phyloP scores from a whole-genome alignment of 441 rosid genomes.

The Erodium texanum region DNA sequence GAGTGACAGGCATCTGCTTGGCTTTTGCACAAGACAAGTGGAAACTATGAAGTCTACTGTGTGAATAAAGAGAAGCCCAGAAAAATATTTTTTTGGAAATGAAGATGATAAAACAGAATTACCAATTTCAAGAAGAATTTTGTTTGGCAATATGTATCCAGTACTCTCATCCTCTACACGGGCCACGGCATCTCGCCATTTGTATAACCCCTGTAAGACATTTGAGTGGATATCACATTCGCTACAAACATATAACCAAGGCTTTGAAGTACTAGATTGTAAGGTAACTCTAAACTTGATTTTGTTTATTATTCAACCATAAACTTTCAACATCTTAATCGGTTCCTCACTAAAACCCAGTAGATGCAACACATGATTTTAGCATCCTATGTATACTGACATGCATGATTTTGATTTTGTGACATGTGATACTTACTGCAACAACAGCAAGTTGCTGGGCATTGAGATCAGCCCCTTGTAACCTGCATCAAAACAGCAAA shows the following conservation, averaged over 20 bases:
- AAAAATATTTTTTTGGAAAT: not conserved
- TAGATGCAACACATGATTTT: not conserved
- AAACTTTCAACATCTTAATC: not conserved
- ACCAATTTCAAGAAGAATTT: constrained; percentile 77
- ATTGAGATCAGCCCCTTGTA: constrained; percentile 49
- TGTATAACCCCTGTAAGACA: constrained; percentile 58
- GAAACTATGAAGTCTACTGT: constrained; percentile 8
- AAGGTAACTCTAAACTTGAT: not conserved
- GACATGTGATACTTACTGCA: constrained; percentile 39
- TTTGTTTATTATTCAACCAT: not conserved
- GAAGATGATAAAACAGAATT: not conserved
- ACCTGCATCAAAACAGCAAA: constrained; percentile 36
- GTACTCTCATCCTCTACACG: constrained; percentile 89
- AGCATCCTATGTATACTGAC: not conserved
- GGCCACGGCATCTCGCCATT: constrained; percentile 82
- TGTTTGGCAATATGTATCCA: constrained; percentile 81
- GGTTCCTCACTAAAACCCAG: not conserved
- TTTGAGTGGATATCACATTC: constrained; percentile 5
- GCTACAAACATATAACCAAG: not conserved
- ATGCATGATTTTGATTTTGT: not conserved
- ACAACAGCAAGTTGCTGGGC: constrained; percentile 83
- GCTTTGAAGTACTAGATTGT: not conserved
- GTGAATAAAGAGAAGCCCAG: not conserved
- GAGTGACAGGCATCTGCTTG: constrained; percentile 67
- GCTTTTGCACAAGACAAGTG: constrained; percentile 38